Base-by-base conservation (phyloP, 1,139 yeast species). In the Hyphopichia pseudoburtonii region DNA sequence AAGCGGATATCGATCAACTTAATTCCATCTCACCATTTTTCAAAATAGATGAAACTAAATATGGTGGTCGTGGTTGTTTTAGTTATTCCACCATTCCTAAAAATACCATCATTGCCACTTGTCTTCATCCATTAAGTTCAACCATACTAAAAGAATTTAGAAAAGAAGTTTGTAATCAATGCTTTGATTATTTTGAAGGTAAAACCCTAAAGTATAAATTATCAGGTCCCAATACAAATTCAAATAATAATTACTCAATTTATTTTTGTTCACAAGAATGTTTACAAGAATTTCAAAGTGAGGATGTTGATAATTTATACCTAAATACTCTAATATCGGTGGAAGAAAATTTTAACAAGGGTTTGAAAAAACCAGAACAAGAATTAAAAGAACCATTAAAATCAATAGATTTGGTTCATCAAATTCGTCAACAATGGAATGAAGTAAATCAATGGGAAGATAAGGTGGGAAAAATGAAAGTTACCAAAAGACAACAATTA, bases 41-140 rank as follows among this genome's bases (percentile, higher is more conserved):
- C 48, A 55, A 54, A 6, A 66, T 78, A 3, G 49, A 55, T 6
- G 56, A 61, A 27, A 77, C 82, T 4, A 56, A 56, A 31, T 75
- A 73, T 46, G 82, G 86, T 6, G 86, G 90, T 10, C 66, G 88
- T 42, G 87, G 88, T 2, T 81, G 85, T 45, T 81, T 78, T 54
- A 76, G 86, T 12, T 48, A 47, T 2, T 32, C 36, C 2, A 45
- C 52, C 7, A 72, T 82, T 12, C 62, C 71, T 4, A 48, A 54
- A 16, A 75, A 66, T 7, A 69, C 79, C 0, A 51, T 53, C 2
- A 57, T 83, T 2, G 62, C 77, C 33, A 47, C 45, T 8, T 68
- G 76, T 31, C 46, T 54, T 2, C 40, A 56, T 5, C 79, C 82
- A 1, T 52, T 78, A 34, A 70, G 82, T 11, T 62, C 71, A 12